Conservation (phyloP, 179 eudicot species). For the Nepenthes alata region DNA sequence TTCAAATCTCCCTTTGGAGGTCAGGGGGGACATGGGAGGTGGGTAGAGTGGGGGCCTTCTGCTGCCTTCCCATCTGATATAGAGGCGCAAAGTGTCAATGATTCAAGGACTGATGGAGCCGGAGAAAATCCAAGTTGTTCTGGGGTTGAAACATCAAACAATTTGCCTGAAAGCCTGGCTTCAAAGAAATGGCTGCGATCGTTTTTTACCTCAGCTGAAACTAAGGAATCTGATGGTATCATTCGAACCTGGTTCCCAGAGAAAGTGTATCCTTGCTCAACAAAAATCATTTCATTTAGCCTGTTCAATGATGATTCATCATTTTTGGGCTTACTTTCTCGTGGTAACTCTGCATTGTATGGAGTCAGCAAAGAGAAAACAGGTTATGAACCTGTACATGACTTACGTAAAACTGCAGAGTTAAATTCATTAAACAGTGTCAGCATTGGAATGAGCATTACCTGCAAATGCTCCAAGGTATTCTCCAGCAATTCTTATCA, state of each 20-base stretch:
- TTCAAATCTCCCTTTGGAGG: conserved; percentile 14
- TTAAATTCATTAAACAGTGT: conserved; percentile 9
- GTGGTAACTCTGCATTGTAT: conserved; percentile 15
- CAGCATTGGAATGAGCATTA: conserved; percentile 16
- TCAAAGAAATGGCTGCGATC: conserved; percentile 67
- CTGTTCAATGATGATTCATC: conserved; percentile 39
- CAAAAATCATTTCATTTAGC: conserved; percentile 49
- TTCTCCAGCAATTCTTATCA: conserved; percentile 54
- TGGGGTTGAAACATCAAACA: conserved; percentile 20
- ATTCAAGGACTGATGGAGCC: conserved; percentile 15
- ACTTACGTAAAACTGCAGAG: conserved; percentile 13
- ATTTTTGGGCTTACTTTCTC: conserved; percentile 26
- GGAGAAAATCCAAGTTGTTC: conserved; percentile 15
- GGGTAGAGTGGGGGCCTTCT: conserved; percentile 88
- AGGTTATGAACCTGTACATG: conserved; percentile 13
- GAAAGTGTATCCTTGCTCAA: conserved; percentile 33
- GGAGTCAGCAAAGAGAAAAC: conserved; percentile 15
- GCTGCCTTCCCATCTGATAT: conserved; percentile 12
- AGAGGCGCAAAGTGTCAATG: conserved; percentile 13
- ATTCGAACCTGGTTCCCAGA: conserved; percentile 52
- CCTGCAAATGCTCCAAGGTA: conserved; percentile 49
- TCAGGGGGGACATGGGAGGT: conserved; percentile 40
- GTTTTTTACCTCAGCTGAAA: conserved; percentile 43
- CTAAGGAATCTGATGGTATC: conserved; percentile 32
- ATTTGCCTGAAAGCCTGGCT: conserved; percentile 13